These are phyloP conservation scores for Salix arbutifolia DNA, from an alignment of 345 rosid genomes.

Conservation along the genomic window DNA sequence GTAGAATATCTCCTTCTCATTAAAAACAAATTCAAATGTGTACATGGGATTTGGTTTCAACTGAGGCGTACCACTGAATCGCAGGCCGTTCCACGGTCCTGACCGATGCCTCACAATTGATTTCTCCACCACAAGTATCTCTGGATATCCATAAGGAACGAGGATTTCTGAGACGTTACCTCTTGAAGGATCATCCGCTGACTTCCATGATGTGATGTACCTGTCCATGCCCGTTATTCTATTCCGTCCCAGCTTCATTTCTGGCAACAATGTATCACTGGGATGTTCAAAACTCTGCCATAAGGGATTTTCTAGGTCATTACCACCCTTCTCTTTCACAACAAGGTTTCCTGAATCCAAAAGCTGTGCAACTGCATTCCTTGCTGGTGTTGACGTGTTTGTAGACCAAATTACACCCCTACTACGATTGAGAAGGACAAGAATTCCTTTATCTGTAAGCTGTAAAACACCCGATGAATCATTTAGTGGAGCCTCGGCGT, in stretches of 20 bases:
- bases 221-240: neutral
- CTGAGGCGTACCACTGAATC: constrained; percentile 14
- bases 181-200: constrained; percentile 28
- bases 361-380: too few relatives aligned
- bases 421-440: neutral
- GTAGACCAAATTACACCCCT: neutral
- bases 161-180: constrained; percentile 21
- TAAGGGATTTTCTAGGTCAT: too few relatives aligned
- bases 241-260: neutral
- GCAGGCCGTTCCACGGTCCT: constrained; percentile 37
- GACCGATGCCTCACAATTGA: constrained; percentile 10
- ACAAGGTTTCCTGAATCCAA: too few relatives aligned
- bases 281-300: neutral
- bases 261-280: neutral
- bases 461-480: neutral
- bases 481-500: neutral
- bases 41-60: neutral
- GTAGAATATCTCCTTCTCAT: neutral
- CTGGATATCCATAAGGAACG: constrained; percentile 27
- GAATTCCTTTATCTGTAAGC: neutral
- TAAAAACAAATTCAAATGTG: neutral
- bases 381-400: neutral
- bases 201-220: constrained; percentile 37
- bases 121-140: constrained; percentile 11
- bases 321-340: too few relatives aligned